Percentiles rank a stretch among this genome's conserved stretches.
These are phyloP conservation scores for Calonectria pseudoreteaudii DNA, from an alignment of 2,329 filamentous ascomycete species.

Conservation along the genomic window DNA sequence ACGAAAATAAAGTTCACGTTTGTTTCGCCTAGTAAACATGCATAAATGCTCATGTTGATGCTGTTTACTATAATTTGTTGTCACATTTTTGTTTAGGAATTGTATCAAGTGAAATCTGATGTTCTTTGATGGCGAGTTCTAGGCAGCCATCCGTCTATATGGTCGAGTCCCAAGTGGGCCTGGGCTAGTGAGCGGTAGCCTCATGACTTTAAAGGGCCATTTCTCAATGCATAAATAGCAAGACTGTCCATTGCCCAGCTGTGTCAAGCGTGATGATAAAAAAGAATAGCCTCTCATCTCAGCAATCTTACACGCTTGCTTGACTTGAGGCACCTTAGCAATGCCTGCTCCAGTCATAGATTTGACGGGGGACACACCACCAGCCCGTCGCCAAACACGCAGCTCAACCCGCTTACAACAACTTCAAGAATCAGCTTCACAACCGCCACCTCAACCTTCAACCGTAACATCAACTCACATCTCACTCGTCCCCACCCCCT, in stretches of 20 bases:
- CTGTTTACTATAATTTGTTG: not conserved
- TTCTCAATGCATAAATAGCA: not conserved
- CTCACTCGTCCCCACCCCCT: not conserved
- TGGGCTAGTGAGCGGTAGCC: not conserved
- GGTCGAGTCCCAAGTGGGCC: conserved; percentile 7
- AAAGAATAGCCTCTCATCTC: not conserved
- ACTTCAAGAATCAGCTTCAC: not conserved
- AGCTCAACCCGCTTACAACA: conserved; percentile 9
- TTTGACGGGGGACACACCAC: conserved; percentile 14
- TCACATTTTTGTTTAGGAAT: not conserved
- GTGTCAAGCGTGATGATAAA: not conserved
- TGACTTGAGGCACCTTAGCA: not conserved
- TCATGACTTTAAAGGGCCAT: not conserved
- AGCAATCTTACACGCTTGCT: no score
- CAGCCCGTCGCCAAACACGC: conserved; percentile 17
- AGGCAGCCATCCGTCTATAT: conserved; percentile 21
- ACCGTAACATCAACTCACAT: not conserved
- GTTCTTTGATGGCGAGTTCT: not conserved
- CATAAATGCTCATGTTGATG: not conserved
- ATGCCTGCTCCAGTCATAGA: conserved; percentile 18
- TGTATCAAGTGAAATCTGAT: not conserved
- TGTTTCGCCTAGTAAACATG: not conserved
- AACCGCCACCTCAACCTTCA: not conserved
- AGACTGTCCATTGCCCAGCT: not conserved
- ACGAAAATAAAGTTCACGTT: not conserved